Conservation (phyloP, 164 flowering plant species). For the Houttuynia cordata region DNA sequence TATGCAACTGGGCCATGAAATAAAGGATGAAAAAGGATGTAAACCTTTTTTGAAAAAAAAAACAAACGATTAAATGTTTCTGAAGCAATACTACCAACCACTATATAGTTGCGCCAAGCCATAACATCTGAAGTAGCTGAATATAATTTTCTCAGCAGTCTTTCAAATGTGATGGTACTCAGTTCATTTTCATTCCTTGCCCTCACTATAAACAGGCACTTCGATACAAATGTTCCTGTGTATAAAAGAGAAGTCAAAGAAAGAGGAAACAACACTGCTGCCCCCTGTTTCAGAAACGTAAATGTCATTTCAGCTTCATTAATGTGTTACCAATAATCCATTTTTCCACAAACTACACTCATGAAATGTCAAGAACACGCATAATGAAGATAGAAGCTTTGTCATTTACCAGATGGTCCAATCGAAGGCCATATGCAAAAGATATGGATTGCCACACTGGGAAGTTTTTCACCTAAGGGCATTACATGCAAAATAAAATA, state of each 20-base stretch:
- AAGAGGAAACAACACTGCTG: conserved; percentile 66
- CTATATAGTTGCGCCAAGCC: conserved; percentile 76
- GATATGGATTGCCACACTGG: conserved; percentile 25
- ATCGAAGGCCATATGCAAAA: conserved; percentile 58
- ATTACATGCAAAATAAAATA: too few species aligned
- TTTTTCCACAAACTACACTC: background rate
- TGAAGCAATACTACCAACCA: conserved; percentile 38
- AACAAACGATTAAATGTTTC: background rate
- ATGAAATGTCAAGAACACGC: background rate
- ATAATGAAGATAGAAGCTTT: background rate
- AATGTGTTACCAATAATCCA: background rate
- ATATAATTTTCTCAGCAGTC: conserved; percentile 10
- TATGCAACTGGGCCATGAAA: background rate
- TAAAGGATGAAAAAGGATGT: too few species aligned
- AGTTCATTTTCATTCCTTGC: conserved; percentile 28
- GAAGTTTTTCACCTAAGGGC: conserved; percentile 27
- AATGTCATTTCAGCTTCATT: conserved; percentile 32
- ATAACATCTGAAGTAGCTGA: conserved; percentile 37
- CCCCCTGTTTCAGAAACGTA: conserved; percentile 83
- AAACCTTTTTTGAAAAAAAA: too few species aligned
- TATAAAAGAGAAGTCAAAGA: conserved; percentile 73
- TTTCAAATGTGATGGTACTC: conserved; percentile 8
- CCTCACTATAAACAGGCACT: conserved; percentile 22
- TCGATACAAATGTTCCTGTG: conserved; percentile 52
- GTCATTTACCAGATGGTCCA: conserved; percentile 46